These are phyloP conservation scores for Fusarium torreyae DNA, from an alignment of 2,329 filamentous ascomycete species.

Conservation along the genomic window DNA sequence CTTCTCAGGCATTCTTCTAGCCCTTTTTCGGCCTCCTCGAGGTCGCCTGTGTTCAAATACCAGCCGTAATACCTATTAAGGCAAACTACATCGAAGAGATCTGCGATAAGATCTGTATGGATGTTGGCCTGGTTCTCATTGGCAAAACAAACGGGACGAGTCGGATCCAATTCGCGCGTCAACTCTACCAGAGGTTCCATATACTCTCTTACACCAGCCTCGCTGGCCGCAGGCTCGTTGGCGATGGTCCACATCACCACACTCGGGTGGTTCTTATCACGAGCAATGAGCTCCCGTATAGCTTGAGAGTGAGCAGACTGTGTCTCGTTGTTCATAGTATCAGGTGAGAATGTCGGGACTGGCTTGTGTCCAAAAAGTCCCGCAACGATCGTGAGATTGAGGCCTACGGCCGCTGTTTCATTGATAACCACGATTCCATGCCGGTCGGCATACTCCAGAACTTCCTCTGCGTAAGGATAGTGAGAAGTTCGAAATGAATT, in stretches of 20 bases:
- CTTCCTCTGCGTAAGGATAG: conserved; percentile 34
- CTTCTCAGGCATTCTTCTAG: conserved; percentile 12
- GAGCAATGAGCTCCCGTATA: conserved; percentile 22
- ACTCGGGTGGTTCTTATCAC: conserved; percentile 33
- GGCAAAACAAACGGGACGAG: conserved; percentile 23
- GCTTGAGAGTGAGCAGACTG: conserved; percentile 21
- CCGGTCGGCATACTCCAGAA: conserved; percentile 31
- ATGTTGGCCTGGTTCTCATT: conserved; percentile 17
- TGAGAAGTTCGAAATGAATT: conserved; percentile 36
- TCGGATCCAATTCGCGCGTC: conserved; percentile 21
- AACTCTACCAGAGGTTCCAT: conserved; percentile 23
- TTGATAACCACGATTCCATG: conserved; percentile 32
- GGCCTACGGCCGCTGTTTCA: conserved; percentile 28
- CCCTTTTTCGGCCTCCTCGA: conserved; percentile 18
- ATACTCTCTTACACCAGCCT: conserved; percentile 21
- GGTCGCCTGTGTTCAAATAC: conserved; percentile 24
- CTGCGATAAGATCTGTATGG: conserved; percentile 18
- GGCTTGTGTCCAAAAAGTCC: conserved; percentile 14
- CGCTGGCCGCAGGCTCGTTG: conserved; percentile 29
- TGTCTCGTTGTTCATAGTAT: conserved; percentile 20
- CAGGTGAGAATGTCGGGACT: conserved; percentile 20
- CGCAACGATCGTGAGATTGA: conserved; percentile 24
- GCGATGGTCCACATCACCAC: conserved; percentile 31
- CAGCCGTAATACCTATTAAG: conserved; percentile 37
- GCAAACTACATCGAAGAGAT: conserved; percentile 31